A percentile compares a stretch with the other conserved stretches of the same genome.
Evolutionary conservation across 805 yeast species (phyloP).

Genomic region (Maudiozyma pseudohumilis): DNA sequence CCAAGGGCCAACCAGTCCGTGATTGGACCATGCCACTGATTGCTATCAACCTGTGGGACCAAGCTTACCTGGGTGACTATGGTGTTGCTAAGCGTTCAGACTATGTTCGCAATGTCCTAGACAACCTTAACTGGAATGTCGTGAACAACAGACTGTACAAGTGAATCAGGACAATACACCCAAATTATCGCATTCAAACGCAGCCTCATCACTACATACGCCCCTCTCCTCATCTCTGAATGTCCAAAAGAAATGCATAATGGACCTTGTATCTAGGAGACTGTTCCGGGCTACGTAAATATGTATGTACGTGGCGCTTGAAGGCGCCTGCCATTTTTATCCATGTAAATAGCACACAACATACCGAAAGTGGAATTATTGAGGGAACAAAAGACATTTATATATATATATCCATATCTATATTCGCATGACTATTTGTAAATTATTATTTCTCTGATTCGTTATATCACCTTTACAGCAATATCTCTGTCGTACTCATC

Average conservation of each 20-base stretch:
- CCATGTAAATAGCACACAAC: not conserved
- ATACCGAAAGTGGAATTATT: no score
- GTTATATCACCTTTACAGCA: constrained; percentile 63
- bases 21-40: constrained; percentile 59
- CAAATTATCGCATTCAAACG: no score
- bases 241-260: no score
- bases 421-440: not conserved
- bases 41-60: constrained; percentile 79
- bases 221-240: no score
- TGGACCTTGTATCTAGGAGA: no score
- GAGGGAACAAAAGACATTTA: not conserved
- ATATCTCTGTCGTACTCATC: constrained; percentile 56
- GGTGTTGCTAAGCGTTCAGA: constrained; percentile 64
- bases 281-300: no score
- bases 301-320: not conserved
- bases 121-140: constrained; percentile 75
- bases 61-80: constrained; percentile 76
- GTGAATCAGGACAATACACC: not conserved
- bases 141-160: constrained; percentile 38
- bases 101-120: constrained; percentile 68
- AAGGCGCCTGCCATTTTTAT: not conserved
- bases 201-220: no score
- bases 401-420: constrained; percentile 3
- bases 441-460: not conserved
- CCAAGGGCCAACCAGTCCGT: constrained; percentile 24